Conservation (phyloP, 495 filamentous ascomycete species). For the Xanthoparmelia taractica region DNA sequence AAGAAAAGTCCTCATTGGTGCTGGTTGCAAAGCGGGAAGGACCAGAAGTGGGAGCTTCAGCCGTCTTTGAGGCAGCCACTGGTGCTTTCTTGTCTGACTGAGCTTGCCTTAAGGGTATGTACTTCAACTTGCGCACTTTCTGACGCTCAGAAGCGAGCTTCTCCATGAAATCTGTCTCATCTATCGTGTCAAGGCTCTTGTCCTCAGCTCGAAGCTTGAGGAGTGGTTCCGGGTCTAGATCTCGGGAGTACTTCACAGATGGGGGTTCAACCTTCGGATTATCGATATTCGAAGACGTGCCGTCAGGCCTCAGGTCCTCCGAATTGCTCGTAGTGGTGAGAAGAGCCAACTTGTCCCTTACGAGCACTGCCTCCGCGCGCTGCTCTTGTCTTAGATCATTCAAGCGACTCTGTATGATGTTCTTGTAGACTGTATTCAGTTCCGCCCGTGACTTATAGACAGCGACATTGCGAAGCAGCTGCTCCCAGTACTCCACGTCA, state of each 20-base stretch:
- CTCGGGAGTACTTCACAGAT: constrained; percentile 12
- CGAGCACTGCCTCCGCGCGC: constrained; percentile 57
- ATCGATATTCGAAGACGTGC: not conserved
- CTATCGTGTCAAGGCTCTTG: constrained; percentile 53
- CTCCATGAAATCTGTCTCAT: constrained; percentile 55
- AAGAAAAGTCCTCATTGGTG: constrained; percentile 79
- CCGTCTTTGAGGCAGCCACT: constrained; percentile 26
- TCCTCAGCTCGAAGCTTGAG: constrained; percentile 62
- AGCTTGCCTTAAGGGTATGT: constrained; percentile 54
- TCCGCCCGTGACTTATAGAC: constrained; percentile 90
- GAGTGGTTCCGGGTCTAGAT: constrained; percentile 63
- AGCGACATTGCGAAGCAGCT: constrained; percentile 72
- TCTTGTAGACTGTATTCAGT: constrained; percentile 70
- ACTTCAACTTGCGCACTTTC: constrained; percentile 60
- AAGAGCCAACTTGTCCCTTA: constrained; percentile 48
- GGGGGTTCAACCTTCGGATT: not conserved
- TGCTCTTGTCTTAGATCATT: constrained; percentile 60
- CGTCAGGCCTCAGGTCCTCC: not conserved
- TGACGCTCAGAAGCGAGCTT: constrained; percentile 54
- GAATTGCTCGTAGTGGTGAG: constrained; percentile 16
- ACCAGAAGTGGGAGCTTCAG: constrained; percentile 38
- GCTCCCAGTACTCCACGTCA: constrained; percentile 96
- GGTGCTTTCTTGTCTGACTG: constrained; percentile 42
- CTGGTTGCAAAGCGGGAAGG: constrained; percentile 66
- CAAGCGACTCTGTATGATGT: constrained; percentile 66